Base-by-base conservation (phyloP, 805 yeast species). In the Isabelozyma heimii region DNA sequence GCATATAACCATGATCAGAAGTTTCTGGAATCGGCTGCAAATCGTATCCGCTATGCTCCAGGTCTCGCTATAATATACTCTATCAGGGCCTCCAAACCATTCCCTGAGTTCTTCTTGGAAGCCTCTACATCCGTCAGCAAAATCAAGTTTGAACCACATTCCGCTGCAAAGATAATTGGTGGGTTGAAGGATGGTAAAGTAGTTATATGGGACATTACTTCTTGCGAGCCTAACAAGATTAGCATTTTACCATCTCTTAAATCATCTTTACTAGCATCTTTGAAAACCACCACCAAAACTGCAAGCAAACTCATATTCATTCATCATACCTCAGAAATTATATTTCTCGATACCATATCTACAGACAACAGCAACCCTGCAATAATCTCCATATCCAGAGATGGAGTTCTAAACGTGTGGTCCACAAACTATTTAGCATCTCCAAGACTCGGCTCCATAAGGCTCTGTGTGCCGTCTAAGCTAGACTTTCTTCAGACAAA, bases 141-240 rank as follows among this genome's bases (percentile, higher is more conserved):
- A 6, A 68, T 76, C 8, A 69, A 67, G 47, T 80, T 81, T 50
- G 75, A 78, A 28, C 57, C 57, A 9, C 52, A 60, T 13, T 64
- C 69, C 17, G 60, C 77, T 1, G 65, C 69, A 44, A 67, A 72
- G 45, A 62, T 83, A 0, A 59, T 79, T 26, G 84, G 76, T 0
- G 82, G 85, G 0, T 69, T 81, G 5, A 57, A 58, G 14, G 76
- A 77, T 54, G 87, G 87, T 0, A 70, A 71, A 44, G 42, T 82
- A 1, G 75, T 73, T n/a, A 61, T 78, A 8, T 82, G 84, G 84
- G 79, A 80, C 53, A 52, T 76, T 20, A 20, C 43, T n/a, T 50
- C 47, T 14, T 41, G 27, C 40, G 47, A 52, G 13, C 37, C 53
- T 8, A 12, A 30, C 26, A 42, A 33, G 2, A 56, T 62, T 14